Conservation (phyloP, 192 early-diverging fungal species). For the Umbelopsis sp. region DNA sequence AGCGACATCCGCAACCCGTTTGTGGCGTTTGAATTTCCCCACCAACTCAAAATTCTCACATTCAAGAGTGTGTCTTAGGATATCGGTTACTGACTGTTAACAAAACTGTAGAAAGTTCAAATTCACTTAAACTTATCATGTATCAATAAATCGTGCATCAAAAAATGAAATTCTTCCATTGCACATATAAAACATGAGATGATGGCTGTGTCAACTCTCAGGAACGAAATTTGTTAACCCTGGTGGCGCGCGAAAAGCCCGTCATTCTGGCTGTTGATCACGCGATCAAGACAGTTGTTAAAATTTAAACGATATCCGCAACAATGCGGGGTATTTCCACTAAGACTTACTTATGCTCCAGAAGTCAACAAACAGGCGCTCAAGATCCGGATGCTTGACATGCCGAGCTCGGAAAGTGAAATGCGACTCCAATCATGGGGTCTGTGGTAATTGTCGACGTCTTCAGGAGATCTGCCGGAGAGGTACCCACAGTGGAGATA, state of each 20-base stretch:
- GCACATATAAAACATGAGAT: no score
- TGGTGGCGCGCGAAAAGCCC: background rate
- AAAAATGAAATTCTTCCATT: no score
- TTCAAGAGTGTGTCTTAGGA: no score
- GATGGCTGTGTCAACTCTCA: no score
- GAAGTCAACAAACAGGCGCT: background rate
- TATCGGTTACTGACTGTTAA: no score
- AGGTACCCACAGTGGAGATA: background rate
- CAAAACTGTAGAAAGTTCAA: no score
- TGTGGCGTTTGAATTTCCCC: no score
- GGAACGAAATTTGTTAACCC: background rate
- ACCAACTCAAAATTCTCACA: no score
- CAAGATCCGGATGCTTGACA: constrained; percentile 1
- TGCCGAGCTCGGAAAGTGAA: constrained; percentile 17
- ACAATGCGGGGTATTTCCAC: background rate
- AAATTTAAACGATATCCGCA: background rate
- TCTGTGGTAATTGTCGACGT: constrained; percentile 19
- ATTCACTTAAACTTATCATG: no score
- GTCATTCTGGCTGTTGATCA: background rate
- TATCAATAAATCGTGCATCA: no score
- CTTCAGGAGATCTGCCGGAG: constrained; percentile 14
- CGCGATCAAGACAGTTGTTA: background rate
- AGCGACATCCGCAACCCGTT: no score
- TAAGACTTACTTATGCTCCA: background rate
- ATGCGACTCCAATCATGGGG: constrained; percentile 11